Evolutionary conservation across 2,329 filamentous ascomycete genomes (phyloP), one percentile per base, ranked within the genome.

Genomic region (Aspergillus ibericus): DNA sequence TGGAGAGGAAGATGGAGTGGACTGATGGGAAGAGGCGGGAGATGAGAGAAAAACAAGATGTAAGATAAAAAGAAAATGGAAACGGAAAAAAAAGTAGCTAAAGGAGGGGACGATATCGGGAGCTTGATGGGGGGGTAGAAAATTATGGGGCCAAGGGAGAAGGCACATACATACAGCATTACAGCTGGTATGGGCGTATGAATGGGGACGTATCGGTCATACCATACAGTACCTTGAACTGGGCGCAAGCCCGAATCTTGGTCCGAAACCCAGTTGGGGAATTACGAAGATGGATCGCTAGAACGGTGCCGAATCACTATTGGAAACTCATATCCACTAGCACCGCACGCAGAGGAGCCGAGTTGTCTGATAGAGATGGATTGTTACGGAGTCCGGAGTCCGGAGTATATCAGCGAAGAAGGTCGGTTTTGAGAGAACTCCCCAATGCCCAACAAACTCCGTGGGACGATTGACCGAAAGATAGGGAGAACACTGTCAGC

Each of bases 51-150:
- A 55, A 53, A 57, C 52, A 51, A 52, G 57, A 59, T 49, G 18
- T 42, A 55, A 54, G 46, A 48, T 63, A 52, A 63, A 40, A 63
- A 47, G 60, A 35, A 47, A 51, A 40, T 55, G 52, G 53, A 56
- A 42, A 60, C 36, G 51, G 60, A 50, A 34, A 60, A 52, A 59
- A 55, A 55, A 54, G 12, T 8, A 50, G 27, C 22, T 29, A 38
- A 48, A 44, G 42, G 49, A 51, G 51, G 56, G 57, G 56, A 62
- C 59, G 59, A 64, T 62, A 62, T 62, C 62, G 58, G 60, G 62
- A 62, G 46, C 53, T 25, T 59, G 60, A 59, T 57, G 53, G 52
- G 49, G 59, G 58, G 53, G 53, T 27, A 36, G 48, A 59, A 53
- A 58, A 53, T 52, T 49, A 61, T 50, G 49, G 56, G 48, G 46